Conservation (phyloP, 176 grass and related monocot genomes). For the Cenchrus purpureus region DNA sequence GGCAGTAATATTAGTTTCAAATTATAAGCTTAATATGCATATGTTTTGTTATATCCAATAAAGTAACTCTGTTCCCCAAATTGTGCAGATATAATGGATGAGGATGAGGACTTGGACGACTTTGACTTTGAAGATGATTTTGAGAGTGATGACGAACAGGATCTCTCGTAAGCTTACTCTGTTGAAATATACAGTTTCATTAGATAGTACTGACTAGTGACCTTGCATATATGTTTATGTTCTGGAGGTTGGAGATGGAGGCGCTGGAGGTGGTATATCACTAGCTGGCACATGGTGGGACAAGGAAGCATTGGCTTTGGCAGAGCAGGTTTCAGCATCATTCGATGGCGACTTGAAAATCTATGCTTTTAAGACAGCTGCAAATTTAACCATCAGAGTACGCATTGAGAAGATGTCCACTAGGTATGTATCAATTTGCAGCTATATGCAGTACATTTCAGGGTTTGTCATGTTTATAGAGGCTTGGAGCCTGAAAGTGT, state of each 20-base stretch:
- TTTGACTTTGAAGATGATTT: conserved; percentile 60
- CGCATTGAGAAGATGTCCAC: conserved; percentile 95
- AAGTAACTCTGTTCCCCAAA: neutral
- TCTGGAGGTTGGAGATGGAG: conserved; percentile 90
- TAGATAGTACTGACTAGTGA: conserved; percentile 20
- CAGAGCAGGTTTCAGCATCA: conserved; percentile 67
- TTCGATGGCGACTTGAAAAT: conserved; percentile 80
- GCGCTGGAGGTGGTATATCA: conserved; percentile 84
- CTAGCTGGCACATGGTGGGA: conserved; percentile 84
- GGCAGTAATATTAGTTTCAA: neutral
- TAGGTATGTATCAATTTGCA: conserved; percentile 55
- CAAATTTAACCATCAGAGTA: conserved; percentile 64
- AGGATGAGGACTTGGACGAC: conserved; percentile 26
- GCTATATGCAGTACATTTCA: neutral
- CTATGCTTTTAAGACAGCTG: conserved; percentile 86
- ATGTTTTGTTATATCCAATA: neutral
- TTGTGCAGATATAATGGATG: conserved; percentile 48
- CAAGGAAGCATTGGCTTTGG: conserved; percentile 81
- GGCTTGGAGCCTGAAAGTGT: no score
- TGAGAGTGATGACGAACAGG: conserved; percentile 59
- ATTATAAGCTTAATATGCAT: neutral
- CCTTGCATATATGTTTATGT: conserved; percentile 2
- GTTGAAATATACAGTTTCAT: conserved; percentile 11
- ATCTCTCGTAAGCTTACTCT: conserved; percentile 50
- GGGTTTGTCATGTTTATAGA: no score